Evolutionary conservation across 345 rosid genomes (phyloP).

Genomic region (Tarenaya hassleriana): DNA sequence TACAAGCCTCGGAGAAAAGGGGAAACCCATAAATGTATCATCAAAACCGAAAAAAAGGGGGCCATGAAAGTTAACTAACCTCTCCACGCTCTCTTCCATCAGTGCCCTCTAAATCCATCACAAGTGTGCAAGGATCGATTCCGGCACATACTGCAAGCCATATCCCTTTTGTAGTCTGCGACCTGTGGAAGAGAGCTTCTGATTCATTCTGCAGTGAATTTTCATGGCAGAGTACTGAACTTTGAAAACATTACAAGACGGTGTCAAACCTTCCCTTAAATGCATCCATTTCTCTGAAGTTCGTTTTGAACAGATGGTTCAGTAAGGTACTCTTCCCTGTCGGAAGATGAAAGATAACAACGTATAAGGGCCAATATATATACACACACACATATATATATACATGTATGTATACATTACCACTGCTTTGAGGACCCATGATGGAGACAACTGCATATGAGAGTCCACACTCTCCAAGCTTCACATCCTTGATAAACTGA

Average conservation of each 20-base stretch:
- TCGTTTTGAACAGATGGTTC: slow-evolving; percentile 77
- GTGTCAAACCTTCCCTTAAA: slow-evolving; percentile 73
- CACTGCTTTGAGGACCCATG: slow-evolving; percentile 99
- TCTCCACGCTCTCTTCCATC: slow-evolving; percentile 99
- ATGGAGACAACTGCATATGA: slow-evolving; percentile 90
- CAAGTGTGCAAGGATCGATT: slow-evolving; percentile 85
- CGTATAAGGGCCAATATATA: no score
- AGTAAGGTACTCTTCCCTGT: slow-evolving; percentile 93
- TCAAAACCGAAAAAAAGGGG: not conserved
- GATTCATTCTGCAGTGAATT: slow-evolving; percentile 7
- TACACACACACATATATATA: no score
- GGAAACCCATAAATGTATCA: not conserved
- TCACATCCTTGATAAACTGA: slow-evolving; percentile 55
- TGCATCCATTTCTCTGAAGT: slow-evolving; percentile 96
- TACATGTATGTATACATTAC: slow-evolving; percentile 29
- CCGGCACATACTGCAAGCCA: slow-evolving; percentile 86
- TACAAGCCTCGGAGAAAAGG: not conserved
- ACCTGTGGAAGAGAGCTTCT: slow-evolving; percentile 36
- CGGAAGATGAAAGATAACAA: slow-evolving; percentile 23
- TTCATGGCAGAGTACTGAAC: not conserved
- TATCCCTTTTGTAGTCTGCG: slow-evolving; percentile 95
- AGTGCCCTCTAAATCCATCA: slow-evolving; percentile 97
- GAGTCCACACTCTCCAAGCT: slow-evolving; percentile 68
- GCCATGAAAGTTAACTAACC: slow-evolving; percentile 33
- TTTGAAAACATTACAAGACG: slow-evolving; percentile 10